phyloP scores from a whole-genome alignment of 2,329 filamentous ascomycete species.

The Sclerotinia sclerotiorum region DNA sequence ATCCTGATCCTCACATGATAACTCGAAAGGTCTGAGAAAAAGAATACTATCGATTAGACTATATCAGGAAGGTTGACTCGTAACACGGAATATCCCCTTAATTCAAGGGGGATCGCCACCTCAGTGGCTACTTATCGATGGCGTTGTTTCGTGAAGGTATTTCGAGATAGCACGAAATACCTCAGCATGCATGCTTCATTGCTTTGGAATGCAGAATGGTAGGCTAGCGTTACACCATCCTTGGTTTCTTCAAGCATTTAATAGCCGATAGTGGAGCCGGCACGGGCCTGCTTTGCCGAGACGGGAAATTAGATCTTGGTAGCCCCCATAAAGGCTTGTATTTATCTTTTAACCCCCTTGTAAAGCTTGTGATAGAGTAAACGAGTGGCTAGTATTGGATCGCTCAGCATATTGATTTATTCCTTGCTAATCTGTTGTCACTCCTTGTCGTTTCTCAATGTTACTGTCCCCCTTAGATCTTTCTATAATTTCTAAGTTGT shows the following conservation, averaged over 20 bases:
- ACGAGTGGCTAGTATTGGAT: neutral
- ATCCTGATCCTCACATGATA: constrained; percentile 4
- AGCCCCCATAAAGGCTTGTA: constrained; percentile 6
- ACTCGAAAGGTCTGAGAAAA: neutral
- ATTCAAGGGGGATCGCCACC: neutral
- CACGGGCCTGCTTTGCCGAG: constrained; percentile 18
- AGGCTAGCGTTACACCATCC: neutral
- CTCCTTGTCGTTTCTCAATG: neutral
- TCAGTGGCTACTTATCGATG: neutral
- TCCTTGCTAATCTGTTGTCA: neutral
- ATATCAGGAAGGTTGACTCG: constrained; percentile 20
- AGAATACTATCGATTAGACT: neutral
- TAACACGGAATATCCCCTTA: neutral
- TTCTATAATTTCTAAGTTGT: neutral
- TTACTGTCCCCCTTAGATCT: neutral
- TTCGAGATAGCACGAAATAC: constrained; percentile 7
- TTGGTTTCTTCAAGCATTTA: neutral
- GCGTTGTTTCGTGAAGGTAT: constrained; percentile 12
- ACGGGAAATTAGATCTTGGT: constrained; percentile 16
- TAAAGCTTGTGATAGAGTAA: neutral
- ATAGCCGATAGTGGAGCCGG: constrained; percentile 17
- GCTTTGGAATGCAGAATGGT: neutral
- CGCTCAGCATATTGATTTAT: neutral
- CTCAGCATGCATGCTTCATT: neutral
- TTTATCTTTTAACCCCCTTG: neutral